A percentile compares a stretch with the other conserved stretches of the same genome.
phyloP scores from a whole-genome alignment of 768 basidiomycete genomes.

The Dacryopinax spathularia region DNA sequence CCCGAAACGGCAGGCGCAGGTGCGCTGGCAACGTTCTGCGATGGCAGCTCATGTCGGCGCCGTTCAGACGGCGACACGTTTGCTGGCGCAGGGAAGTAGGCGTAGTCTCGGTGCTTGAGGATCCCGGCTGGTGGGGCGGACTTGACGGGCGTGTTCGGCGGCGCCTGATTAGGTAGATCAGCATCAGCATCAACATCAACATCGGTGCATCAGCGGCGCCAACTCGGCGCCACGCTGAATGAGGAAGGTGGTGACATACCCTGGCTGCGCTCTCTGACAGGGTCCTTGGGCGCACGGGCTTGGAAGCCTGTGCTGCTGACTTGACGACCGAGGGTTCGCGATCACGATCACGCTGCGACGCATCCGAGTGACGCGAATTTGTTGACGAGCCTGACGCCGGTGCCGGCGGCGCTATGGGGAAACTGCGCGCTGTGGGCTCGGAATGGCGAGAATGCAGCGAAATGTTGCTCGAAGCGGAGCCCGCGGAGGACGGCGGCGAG shows the following conservation, averaged over 20 bases:
- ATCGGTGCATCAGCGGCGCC: neutral
- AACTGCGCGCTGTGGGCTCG: no score
- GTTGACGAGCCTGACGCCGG: neutral
- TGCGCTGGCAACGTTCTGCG: neutral
- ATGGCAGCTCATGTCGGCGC: neutral
- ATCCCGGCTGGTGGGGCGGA: neutral
- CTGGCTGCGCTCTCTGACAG: neutral
- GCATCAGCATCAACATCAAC: neutral
- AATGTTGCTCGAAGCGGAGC: no score
- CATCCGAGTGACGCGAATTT: neutral
- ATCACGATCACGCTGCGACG: neutral
- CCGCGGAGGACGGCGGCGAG: no score
- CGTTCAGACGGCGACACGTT: neutral
- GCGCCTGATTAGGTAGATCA: neutral
- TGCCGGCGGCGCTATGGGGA: no score
- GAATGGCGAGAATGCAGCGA: no score
- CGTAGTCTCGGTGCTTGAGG: neutral
- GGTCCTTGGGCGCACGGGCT: neutral
- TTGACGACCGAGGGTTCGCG: neutral
- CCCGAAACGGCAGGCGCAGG: neutral
- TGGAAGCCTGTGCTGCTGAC: neutral
- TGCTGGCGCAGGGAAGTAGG: neutral
- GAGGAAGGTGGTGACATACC: neutral
- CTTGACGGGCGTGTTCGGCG: neutral
- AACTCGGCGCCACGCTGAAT: no score